These are phyloP conservation scores for Amanita rubescens DNA, from an alignment of 768 basidiomycete species.

Conservation along the genomic window DNA sequence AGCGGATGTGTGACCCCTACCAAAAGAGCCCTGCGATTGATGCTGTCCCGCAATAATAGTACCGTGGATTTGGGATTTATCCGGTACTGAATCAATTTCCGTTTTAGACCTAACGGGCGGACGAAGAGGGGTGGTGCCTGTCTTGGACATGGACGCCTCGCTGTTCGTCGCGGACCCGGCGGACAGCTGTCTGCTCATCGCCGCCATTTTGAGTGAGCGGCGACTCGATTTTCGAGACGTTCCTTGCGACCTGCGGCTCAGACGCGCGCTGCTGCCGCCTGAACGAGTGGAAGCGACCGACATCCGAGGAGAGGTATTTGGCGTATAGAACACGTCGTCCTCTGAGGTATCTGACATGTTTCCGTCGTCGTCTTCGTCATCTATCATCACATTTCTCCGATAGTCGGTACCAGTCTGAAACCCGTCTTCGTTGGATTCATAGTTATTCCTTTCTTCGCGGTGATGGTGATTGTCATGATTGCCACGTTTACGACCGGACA, in stretches of 20 bases:
- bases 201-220: slow-evolving; percentile 7
- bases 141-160: background rate
- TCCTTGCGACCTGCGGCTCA: background rate
- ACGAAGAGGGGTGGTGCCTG: background rate
- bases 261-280: slow-evolving; percentile 9
- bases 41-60: background rate
- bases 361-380: slow-evolving; percentile 5
- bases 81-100: background rate
- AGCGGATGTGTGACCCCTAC: slow-evolving; percentile 21
- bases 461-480: background rate
- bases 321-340: slow-evolving; percentile 49
- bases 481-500: background rate
- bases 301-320: slow-evolving; percentile 44
- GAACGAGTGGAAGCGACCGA: slow-evolving; percentile 30
- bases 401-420: background rate
- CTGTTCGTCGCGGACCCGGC: background rate
- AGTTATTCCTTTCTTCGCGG: background rate
- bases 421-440: background rate
- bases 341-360: slow-evolving; percentile 4
- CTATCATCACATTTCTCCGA: background rate
- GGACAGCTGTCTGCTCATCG: background rate
- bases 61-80: background rate
- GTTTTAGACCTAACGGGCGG: background rate
- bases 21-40: background rate
- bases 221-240: background rate